These are phyloP conservation scores for Chlamydomonas applanata DNA, from an alignment of 139 green algal species.

Conservation along the genomic window DNA sequence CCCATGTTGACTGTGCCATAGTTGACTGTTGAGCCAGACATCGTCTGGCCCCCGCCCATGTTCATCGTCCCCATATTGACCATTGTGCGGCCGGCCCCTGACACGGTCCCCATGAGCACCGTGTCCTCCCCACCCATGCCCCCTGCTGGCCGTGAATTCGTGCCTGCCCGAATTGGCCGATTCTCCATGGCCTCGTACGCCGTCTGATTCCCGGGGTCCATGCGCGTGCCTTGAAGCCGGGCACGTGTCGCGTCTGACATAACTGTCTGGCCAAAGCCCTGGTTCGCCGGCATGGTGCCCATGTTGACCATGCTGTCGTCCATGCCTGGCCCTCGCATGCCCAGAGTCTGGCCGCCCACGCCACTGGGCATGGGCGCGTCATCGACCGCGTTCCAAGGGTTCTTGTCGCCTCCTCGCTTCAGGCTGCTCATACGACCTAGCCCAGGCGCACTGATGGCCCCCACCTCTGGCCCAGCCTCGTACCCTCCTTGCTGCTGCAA, in stretches of 20 bases:
- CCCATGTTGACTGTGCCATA: slow-evolving; percentile 23
- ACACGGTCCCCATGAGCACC: slow-evolving; percentile 21
- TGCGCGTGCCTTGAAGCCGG: background rate
- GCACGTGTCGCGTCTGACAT: no score
- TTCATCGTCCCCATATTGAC: slow-evolving; percentile 33
- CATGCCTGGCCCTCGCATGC: background rate
- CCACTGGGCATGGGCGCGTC: no score
- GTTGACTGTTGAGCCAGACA: slow-evolving; percentile 25
- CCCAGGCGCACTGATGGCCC: no score
- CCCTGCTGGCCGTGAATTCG: background rate
- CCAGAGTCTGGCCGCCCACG: no score
- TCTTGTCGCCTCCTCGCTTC: no score
- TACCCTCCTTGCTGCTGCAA: no score
- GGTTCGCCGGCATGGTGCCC: slow-evolving; percentile 17
- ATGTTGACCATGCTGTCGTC: slow-evolving; percentile 37
- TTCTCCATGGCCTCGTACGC: slow-evolving; percentile 1
- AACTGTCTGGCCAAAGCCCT: no score
- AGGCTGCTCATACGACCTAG: no score
- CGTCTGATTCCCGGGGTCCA: background rate
- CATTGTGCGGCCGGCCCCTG: slow-evolving; percentile 9
- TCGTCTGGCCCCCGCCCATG: slow-evolving; percentile 14
- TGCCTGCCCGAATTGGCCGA: background rate
- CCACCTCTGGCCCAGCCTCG: no score
- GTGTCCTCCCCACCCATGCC: slow-evolving; percentile 1
- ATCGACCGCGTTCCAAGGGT: no score